phyloP scores from a whole-genome alignment of 441 rosid genomes.

The Gossypium aridum region DNA sequence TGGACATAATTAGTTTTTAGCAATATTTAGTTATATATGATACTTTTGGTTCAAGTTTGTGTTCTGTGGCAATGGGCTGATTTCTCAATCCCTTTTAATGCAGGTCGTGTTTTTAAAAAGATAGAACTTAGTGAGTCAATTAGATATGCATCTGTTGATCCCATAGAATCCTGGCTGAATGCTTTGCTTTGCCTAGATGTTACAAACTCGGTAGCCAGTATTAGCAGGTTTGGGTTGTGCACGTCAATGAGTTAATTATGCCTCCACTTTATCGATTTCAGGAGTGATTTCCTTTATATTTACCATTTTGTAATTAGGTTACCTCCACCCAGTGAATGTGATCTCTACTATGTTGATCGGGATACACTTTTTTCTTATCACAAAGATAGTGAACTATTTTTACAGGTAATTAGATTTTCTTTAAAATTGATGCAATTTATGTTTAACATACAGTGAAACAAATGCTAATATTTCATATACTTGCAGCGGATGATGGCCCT shows the following conservation, averaged over 20 bases:
- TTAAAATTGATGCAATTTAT: slow-evolving; percentile 5
- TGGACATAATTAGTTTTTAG: not conserved
- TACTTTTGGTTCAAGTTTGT: not conserved
- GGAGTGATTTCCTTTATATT: slow-evolving; percentile 6
- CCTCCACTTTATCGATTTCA: slow-evolving; percentile 2
- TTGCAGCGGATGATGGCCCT: slow-evolving; percentile 98
- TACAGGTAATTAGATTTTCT: slow-evolving; percentile 52
- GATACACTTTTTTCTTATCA: slow-evolving; percentile 94
- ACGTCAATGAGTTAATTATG: slow-evolving; percentile 1
- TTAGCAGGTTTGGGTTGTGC: slow-evolving; percentile 43
- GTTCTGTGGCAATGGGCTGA: slow-evolving; percentile 9
- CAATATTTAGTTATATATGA: not conserved
- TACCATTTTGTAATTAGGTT: slow-evolving; percentile 36
- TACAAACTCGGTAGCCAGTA: slow-evolving; percentile 59
- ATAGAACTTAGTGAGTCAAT: slow-evolving; percentile 91
- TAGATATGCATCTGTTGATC: slow-evolving; percentile 90
- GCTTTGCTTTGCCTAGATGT: slow-evolving; percentile 88
- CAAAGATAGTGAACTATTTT: slow-evolving; percentile 90
- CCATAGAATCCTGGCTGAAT: slow-evolving; percentile 95
- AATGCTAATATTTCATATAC: slow-evolving; percentile 20
- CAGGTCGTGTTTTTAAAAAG: slow-evolving; percentile 85
- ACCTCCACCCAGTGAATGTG: slow-evolving; percentile 83
- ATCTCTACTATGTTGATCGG: slow-evolving; percentile 90
- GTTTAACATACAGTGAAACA: slow-evolving; percentile 9
- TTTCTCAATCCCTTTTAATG: slow-evolving; percentile 13